Evolutionary conservation across 805 yeast species (phyloP).

Genomic region (Blastobotrys chiropterorum): DNA sequence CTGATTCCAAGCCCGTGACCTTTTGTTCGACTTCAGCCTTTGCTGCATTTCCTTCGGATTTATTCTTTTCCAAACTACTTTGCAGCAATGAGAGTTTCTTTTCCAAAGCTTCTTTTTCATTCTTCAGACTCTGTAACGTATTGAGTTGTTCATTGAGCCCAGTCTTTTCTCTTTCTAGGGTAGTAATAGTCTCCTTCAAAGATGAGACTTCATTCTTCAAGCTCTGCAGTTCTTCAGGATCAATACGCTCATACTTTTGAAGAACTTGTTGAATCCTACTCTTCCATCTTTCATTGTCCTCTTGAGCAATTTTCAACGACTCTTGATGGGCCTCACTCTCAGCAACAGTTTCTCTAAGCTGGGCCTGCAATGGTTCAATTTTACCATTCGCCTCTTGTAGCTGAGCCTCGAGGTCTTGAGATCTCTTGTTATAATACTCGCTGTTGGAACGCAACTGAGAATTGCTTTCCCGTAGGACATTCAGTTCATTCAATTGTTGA

Average conservation of each 20-base stretch:
- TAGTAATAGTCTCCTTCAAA: constrained; percentile 12
- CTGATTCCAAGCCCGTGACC: not conserved
- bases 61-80: constrained; percentile 11
- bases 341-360: constrained; percentile 33
- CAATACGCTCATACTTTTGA: constrained; percentile 41
- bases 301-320: constrained; percentile 40
- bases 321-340: constrained; percentile 45
- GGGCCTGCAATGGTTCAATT: constrained; percentile 41
- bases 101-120: constrained; percentile 22
- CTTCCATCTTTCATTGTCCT: constrained; percentile 58
- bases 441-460: constrained; percentile 53
- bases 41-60: constrained; percentile 6
- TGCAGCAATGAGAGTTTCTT: constrained; percentile 11
- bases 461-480: constrained; percentile 62
- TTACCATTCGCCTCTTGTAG: constrained; percentile 30
- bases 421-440: constrained; percentile 27
- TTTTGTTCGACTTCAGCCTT: constrained; percentile 8
- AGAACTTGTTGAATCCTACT: constrained; percentile 43
- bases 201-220: constrained; percentile 30
- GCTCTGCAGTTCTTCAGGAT: constrained; percentile 40
- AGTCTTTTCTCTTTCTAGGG: constrained; percentile 9
- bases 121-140: constrained; percentile 3
- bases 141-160: not conserved
- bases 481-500: constrained; percentile 54
- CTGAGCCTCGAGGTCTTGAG: constrained; percentile 37